Base-by-base conservation (phyloP, 2,329 filamentous ascomycete species). In the Rosellinia necatrix region DNA sequence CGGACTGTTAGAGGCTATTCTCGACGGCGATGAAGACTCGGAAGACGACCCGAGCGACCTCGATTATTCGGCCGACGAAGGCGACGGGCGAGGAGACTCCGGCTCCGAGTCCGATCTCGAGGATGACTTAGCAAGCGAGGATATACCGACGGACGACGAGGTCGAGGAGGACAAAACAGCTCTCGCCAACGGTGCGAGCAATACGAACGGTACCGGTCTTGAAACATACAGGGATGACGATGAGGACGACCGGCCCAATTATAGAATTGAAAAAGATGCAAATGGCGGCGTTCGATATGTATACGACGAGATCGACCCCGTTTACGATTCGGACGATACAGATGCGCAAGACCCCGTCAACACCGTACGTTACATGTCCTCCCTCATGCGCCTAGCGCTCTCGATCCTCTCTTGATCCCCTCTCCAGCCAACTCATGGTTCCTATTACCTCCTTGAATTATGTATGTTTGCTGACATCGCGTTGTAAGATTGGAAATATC, bases 261-360 rank as follows among this genome's bases (percentile, higher is more conserved):
- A 84, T 62, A 78, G 76, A 49, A 72, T 87, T 37, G 81, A 88
- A 38, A 88, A 82, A 54, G 94, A 97, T 68, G 93, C 94, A 65
- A 94, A 97, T 75, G 94, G 94, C 58, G 90, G 91, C 67, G 84
- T 87, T 62, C 86, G 94, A 72, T 99, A 96, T 70, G 82, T 97
- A 40, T 99, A 97, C 75, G 85, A 89, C 61, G 94, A 97, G 70
- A 92, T 99, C 61, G 89, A 97, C 64, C 91, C 93, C 2, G 88
- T 92, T 50, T 97, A 99, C 75, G 94, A 97, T 70, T 96, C 92
- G 1, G 96, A 99, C 75, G 93, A 97, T 70, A 90, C 90, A 3
- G 93, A 97, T 71, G 88, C 87, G 3, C 85, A 89, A 59, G 88
- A 85, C 53, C 84, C 87, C 24, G 81, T 80, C 48, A 99, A 99